Base-by-base conservation (phyloP, 192 early-diverging fungal genomes). In the Physocladia obscura region DNA sequence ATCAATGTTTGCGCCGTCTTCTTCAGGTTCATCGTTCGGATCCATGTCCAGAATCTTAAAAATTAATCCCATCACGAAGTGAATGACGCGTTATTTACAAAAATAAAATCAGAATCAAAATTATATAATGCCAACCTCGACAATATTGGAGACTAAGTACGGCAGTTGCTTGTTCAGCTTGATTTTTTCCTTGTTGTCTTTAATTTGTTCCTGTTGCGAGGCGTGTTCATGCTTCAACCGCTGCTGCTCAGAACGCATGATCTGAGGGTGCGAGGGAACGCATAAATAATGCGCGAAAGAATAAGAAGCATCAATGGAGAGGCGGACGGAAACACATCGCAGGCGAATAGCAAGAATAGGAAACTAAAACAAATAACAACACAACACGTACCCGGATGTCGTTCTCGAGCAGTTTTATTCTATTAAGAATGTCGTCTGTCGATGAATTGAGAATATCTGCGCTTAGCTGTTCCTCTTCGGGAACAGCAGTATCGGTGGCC, bases 111-210 rank as follows among this genome's bases (percentile, higher is more conserved):
- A 6, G 26, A 22, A 8, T 54, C 22, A 15, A 22, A 22, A 22
- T 54, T 54, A 47, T 19, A 31, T 37, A 17, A 71, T 51, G 49
- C 65, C 31, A 80, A 94, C 90, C 88, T 98, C 97, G 35, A 98
- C 94, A 37, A 98, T 91, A 74, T 95, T 97, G 24, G 91, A 89
- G 31, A 98, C 97, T 67, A 98, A 79, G 76, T 97, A 97, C 38
- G 97, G 97, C 54, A 97, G 83, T 79, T 97, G 95, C 81, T 92
- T 94, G 83, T 97, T 96, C 76, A 97, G 81, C 80, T 94, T 96
- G 80, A 98, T 95, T 81, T 98, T 98, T 73, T 98, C 93, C 77
- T 93, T 88, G 82, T 97, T 98, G 60, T 97, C 95, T 80, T 95
- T 96, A 74, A 98, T 98, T 63, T 90, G 89, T 61, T 90, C 94